Evolutionary conservation across 805 yeast species (phyloP).

Genomic region (Yamadazyma insecticola): DNA sequence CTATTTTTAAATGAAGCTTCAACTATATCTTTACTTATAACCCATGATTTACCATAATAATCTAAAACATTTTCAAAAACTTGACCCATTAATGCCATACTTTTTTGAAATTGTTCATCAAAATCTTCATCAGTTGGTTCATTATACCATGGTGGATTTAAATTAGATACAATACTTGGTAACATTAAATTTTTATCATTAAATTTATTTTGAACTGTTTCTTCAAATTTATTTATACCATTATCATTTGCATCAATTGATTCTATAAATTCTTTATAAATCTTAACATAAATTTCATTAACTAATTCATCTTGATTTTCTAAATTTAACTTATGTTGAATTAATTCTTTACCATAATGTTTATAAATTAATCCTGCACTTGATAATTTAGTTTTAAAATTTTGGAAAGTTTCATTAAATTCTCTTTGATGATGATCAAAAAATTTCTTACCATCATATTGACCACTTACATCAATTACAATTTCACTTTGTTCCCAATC

Average conservation of each 20-base stretch:
- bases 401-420: conserved; percentile 66
- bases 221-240: conserved; percentile 70
- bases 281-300: conserved; percentile 62
- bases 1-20: conserved; percentile 64
- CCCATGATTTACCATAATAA: conserved; percentile 79
- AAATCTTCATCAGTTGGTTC: conserved; percentile 60
- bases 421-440: conserved; percentile 98
- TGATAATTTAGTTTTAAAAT: conserved; percentile 72
- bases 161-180: conserved; percentile 69
- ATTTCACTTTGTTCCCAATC: conserved; percentile 86
- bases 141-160: conserved; percentile 85
- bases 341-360: conserved; percentile 72
- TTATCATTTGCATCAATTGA: conserved; percentile 95
- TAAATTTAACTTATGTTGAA: conserved; percentile 41
- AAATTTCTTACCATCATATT: conserved; percentile 78
- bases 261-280: conserved; percentile 86
- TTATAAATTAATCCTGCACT: conserved; percentile 94
- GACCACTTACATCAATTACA: conserved; percentile 92
- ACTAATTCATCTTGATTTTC: conserved; percentile 29
- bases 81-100: conserved; percentile 78
- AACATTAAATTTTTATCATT: conserved; percentile 69
- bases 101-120: conserved; percentile 63
- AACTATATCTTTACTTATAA: conserved; percentile 83
- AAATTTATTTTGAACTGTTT: conserved; percentile 58
- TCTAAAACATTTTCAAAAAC: conserved; percentile 66